phyloP scores from a whole-genome alignment of 2,329 filamentous ascomycete genomes.

The Aureobasidium sp. region DNA sequence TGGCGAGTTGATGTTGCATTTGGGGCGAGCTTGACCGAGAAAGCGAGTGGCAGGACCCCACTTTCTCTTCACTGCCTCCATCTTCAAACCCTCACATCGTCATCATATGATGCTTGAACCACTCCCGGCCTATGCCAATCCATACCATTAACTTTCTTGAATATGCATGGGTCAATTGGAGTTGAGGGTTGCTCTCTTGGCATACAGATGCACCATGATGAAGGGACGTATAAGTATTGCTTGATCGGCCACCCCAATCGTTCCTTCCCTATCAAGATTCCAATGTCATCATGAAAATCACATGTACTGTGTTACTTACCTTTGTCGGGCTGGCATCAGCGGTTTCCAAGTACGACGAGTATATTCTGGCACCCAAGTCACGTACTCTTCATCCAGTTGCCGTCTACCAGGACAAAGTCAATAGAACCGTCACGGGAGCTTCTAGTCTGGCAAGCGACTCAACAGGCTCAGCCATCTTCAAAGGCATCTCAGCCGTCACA shows the following conservation, averaged over 20 bases:
- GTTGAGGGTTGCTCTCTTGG: background rate
- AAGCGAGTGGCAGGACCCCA: background rate
- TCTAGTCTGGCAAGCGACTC: constrained; percentile 23
- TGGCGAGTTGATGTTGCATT: background rate
- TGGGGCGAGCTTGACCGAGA: background rate
- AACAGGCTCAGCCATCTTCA: constrained; percentile 26
- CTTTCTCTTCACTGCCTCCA: background rate
- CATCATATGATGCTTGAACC: background rate
- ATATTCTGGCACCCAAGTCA: constrained; percentile 33
- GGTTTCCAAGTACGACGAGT: constrained; percentile 27
- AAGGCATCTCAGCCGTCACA: constrained; percentile 29
- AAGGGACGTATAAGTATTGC: background rate
- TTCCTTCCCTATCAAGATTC: background rate
- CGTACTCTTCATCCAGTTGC: constrained; percentile 28
- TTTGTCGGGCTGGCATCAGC: constrained; percentile 10
- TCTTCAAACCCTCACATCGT: background rate
- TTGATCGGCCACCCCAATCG: background rate
- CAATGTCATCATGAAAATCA: background rate
- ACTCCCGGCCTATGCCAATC: background rate
- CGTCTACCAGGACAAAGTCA: constrained; percentile 29
- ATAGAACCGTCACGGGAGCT: constrained; percentile 31
- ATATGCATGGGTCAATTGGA: background rate
- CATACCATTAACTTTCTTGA: background rate
- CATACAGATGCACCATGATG: background rate
- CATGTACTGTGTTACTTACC: background rate